Percentiles rank a stretch among this genome's conserved stretches.
Evolutionary conservation across 495 filamentous ascomycete genomes (phyloP).

Genomic region (Neurospora terricola): DNA sequence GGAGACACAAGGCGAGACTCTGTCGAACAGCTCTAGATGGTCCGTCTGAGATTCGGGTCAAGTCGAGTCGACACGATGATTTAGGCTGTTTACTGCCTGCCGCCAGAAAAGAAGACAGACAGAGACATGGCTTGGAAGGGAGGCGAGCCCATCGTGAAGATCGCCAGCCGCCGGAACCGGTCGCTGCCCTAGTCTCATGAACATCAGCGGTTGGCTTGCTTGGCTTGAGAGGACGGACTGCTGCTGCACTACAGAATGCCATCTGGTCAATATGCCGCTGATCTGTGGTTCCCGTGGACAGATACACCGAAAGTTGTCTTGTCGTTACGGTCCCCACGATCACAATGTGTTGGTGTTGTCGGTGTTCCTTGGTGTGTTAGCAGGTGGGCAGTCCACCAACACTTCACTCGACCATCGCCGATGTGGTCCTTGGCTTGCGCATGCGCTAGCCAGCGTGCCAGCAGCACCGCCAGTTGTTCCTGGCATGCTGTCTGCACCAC

Average conservation of each 20-base stretch:
- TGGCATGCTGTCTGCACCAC: neutral
- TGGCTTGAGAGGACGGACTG: neutral
- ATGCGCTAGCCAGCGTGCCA: neutral
- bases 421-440: neutral
- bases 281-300: neutral
- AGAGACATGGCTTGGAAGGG: neutral
- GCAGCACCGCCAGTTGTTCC: neutral
- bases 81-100: neutral
- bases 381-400: neutral
- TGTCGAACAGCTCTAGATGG: neutral
- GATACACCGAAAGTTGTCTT: neutral
- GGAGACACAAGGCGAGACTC: neutral
- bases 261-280: neutral
- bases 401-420: neutral
- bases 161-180: neutral
- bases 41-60: neutral
- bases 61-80: neutral
- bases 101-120: neutral
- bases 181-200: neutral
- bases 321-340: neutral
- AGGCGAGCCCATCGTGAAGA: neutral
- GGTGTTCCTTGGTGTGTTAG: neutral
- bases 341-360: neutral
- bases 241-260: neutral
- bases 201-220: neutral